phyloP scores from a whole-genome alignment of 2,329 filamentous ascomycete genomes.

The Alternaria infectoria region DNA sequence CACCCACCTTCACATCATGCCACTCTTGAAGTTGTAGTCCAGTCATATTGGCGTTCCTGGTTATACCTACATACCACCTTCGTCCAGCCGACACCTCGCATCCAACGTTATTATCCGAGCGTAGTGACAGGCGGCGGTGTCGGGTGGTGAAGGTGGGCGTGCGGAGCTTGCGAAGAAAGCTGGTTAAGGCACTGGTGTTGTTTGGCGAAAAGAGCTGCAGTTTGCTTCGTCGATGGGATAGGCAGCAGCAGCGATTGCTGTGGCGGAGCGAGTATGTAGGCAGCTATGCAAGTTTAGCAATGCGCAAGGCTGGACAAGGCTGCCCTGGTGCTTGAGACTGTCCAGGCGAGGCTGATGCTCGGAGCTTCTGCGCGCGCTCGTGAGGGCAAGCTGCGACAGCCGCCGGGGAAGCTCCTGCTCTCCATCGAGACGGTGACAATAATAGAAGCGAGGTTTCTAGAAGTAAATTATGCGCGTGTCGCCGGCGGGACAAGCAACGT shows the following conservation, averaged over 20 bases:
- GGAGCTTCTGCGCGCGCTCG: background rate
- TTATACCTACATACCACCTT: background rate
- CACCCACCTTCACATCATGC: background rate
- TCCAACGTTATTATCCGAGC: background rate
- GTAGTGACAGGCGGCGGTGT: background rate
- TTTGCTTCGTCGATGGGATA: background rate
- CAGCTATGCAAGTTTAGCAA: constrained; percentile 9
- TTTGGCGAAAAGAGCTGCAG: background rate
- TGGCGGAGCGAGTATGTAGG: constrained; percentile 2
- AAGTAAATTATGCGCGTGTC: background rate
- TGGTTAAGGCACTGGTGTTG: background rate
- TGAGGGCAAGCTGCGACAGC: background rate
- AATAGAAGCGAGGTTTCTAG: background rate
- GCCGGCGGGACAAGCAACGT: background rate
- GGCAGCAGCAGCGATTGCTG: constrained; percentile 7
- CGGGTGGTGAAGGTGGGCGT: background rate
- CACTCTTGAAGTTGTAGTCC: background rate
- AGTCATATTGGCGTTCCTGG: background rate
- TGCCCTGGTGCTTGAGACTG: background rate
- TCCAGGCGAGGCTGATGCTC: background rate
- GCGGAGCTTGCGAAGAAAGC: background rate
- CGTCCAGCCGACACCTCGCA: background rate
- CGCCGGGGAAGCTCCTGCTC: background rate
- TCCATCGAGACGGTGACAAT: background rate
- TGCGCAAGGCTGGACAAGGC: constrained; percentile 14